These are phyloP conservation scores for Penicillium lividum DNA, from an alignment of 495 filamentous ascomycete genomes.

Conservation along the genomic window DNA sequence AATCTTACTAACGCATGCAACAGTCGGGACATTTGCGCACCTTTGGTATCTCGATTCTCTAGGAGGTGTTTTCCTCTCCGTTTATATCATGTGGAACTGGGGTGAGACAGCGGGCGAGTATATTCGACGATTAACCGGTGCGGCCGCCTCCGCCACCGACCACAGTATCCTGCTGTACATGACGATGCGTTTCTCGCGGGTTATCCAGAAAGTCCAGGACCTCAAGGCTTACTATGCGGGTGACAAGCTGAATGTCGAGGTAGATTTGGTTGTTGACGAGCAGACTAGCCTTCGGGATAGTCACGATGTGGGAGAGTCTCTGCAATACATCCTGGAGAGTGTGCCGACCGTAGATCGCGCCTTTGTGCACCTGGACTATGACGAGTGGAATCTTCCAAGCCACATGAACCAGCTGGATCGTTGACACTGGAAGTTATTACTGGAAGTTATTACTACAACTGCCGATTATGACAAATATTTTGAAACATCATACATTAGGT, in stretches of 20 bases:
- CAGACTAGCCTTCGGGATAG: slow-evolving; percentile 76
- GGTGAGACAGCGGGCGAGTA: slow-evolving; percentile 71
- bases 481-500: slow-evolving; percentile 19
- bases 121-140: slow-evolving; percentile 81
- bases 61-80: slow-evolving; percentile 77
- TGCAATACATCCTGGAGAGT: slow-evolving; percentile 89
- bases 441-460: neutral
- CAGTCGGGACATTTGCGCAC: slow-evolving; percentile 72
- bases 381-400: slow-evolving; percentile 76
- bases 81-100: slow-evolving; percentile 88
- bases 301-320: slow-evolving; percentile 84
- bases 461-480: neutral
- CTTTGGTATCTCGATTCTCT: slow-evolving; percentile 87
- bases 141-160: slow-evolving; percentile 75
- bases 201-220: slow-evolving; percentile 85
- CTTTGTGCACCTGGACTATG: slow-evolving; percentile 83
- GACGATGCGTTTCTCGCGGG: slow-evolving; percentile 90
- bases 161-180: slow-evolving; percentile 86
- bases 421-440: neutral
- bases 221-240: slow-evolving; percentile 87
- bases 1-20: slow-evolving; percentile 7
- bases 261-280: slow-evolving; percentile 80
- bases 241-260: slow-evolving; percentile 86
- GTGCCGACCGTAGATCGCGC: slow-evolving; percentile 72
- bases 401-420: slow-evolving; percentile 70